A percentile compares a stretch with the other conserved stretches of the same genome.
These are phyloP conservation scores for Chytridiales sp. DNA, from an alignment of 371 early-diverging fungal species.

Conservation along the genomic window DNA sequence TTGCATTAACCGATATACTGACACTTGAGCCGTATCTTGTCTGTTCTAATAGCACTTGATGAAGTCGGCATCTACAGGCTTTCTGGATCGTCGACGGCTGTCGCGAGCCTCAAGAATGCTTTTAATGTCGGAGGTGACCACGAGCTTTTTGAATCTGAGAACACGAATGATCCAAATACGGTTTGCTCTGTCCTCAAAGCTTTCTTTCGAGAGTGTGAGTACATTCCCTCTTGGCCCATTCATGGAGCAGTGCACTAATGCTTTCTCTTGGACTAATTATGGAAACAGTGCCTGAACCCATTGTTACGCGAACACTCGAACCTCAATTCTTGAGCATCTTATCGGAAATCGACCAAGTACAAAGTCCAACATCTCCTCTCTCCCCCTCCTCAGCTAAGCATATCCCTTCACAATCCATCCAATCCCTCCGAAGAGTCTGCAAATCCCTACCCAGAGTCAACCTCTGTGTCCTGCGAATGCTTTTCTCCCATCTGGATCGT, in stretches of 20 bases:
- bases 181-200: conserved; percentile 20
- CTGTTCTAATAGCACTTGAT: conserved; percentile 1
- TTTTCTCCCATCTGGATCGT: conserved; percentile 18
- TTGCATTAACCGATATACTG: neutral
- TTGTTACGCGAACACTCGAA: conserved; percentile 3
- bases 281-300: conserved; percentile 19
- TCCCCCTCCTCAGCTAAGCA: neutral
- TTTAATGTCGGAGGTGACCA: conserved; percentile 1
- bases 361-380: neutral
- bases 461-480: conserved; percentile 5
- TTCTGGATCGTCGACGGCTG: conserved; percentile 4
- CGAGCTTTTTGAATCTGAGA: conserved; percentile 1
- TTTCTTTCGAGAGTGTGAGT: conserved; percentile 13
- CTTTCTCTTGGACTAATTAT: neutral
- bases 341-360: neutral
- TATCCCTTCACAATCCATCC: neutral
- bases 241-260: neutral
- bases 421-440: neutral
- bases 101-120: neutral
- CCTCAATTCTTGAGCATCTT: neutral
- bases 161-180: neutral
- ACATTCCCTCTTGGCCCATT: neutral
- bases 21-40: conserved; percentile 7
- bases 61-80: conserved; percentile 17
- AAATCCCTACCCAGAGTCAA: neutral